Evolutionary conservation across 768 basidiomycete species (phyloP).

Genomic region (Trametes cubensis): DNA sequence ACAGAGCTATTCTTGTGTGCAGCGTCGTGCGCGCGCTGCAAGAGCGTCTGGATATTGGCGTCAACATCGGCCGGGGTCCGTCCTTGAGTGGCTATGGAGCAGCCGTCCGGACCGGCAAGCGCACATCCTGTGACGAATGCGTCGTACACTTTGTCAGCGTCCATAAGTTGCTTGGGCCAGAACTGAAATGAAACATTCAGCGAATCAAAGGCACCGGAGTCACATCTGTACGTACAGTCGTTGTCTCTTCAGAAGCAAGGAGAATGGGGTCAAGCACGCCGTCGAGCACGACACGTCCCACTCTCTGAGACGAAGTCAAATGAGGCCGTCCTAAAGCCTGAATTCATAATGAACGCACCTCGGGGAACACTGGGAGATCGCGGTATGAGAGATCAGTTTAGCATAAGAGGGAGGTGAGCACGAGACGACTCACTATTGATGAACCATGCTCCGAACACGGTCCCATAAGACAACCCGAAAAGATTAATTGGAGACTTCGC

Average conservation of each 20-base stretch:
- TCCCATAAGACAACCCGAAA: slow-evolving; percentile 15
- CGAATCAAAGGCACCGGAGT: not conserved
- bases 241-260: not conserved
- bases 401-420: too few species aligned
- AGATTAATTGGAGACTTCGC: slow-evolving; percentile 9
- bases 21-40: slow-evolving; percentile 13
- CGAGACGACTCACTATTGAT: slow-evolving; percentile 13
- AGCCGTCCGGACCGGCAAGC: slow-evolving; percentile 13
- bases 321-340: not conserved
- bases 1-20: slow-evolving; percentile 10
- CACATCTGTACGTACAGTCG: not conserved
- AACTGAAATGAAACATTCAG: not conserved
- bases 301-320: not conserved
- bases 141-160: slow-evolving; percentile 8
- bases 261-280: slow-evolving; percentile 10
- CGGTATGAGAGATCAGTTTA: too few species aligned
- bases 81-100: slow-evolving; percentile 5
- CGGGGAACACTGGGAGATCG: slow-evolving; percentile 14
- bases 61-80: slow-evolving; percentile 6
- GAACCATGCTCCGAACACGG: slow-evolving; percentile 13
- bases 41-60: slow-evolving; percentile 4
- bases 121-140: slow-evolving; percentile 16
- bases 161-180: not conserved
- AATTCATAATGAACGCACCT: not conserved
- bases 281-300: slow-evolving; percentile 17